Evolutionary conservation across 2,329 filamentous ascomycete species (phyloP).

Genomic region (Alternaria burnsii): DNA sequence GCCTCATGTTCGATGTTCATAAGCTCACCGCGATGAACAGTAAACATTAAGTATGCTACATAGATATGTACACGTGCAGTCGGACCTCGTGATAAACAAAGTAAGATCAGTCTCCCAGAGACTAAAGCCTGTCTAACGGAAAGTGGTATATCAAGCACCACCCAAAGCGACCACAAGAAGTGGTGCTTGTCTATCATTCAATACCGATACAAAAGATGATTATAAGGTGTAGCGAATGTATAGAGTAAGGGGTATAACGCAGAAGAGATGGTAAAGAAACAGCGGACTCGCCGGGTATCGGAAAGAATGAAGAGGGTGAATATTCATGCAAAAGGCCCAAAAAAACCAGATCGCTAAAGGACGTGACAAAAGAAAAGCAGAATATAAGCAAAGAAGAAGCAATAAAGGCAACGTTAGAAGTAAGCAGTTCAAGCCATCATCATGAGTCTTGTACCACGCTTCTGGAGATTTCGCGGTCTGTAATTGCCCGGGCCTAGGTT

Average conservation of each 20-base stretch:
- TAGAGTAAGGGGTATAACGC: slow-evolving; percentile 15
- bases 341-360: slow-evolving; percentile 22
- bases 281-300: slow-evolving; percentile 38
- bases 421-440: slow-evolving; percentile 54
- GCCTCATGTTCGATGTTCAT: slow-evolving; percentile 3
- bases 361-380: slow-evolving; percentile 9
- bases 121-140: slow-evolving; percentile 12
- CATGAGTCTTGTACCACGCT: slow-evolving; percentile 60
- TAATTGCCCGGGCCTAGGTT: slow-evolving; percentile 50
- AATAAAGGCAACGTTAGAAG: background rate
- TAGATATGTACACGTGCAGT: slow-evolving; percentile 25
- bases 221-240: slow-evolving; percentile 19
- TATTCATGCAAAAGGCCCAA: slow-evolving; percentile 23
- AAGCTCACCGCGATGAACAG: slow-evolving; percentile 8
- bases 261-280: slow-evolving; percentile 14
- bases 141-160: slow-evolving; percentile 21
- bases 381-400: slow-evolving; percentile 2
- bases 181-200: slow-evolving; percentile 1
- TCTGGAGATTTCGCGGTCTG: slow-evolving; percentile 54
- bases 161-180: slow-evolving; percentile 1
- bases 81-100: slow-evolving; percentile 28
- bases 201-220: slow-evolving; percentile 18
- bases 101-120: slow-evolving; percentile 18
- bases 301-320: slow-evolving; percentile 24
- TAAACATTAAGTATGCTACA: slow-evolving; percentile 31